Percentiles rank a stretch among this genome's conserved stretches.
These are phyloP conservation scores for Talaromyces rugulosus DNA, from an alignment of 2,329 filamentous ascomycete genomes.

Conservation along the genomic window DNA sequence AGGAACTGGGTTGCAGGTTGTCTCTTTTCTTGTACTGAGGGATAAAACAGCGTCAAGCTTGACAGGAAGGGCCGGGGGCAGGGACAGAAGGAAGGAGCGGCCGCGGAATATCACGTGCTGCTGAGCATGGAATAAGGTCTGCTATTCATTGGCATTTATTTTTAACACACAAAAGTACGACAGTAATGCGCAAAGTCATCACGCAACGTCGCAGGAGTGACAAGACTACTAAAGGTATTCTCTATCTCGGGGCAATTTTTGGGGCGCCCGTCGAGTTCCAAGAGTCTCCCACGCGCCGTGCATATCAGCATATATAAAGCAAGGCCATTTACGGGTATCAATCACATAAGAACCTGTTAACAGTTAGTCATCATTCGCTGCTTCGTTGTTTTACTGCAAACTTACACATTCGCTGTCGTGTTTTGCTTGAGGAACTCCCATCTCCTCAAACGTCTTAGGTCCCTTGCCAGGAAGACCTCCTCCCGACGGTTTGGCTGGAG, in stretches of 20 bases:
- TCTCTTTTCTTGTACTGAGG: neutral
- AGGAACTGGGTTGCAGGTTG: neutral
- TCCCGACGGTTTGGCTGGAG: constrained; percentile 19
- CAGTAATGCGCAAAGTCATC: neutral
- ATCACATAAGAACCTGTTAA: constrained; percentile 23
- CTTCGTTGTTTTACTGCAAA: constrained; percentile 14
- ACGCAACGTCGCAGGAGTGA: neutral
- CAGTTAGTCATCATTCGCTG: neutral
- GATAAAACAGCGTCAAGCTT: neutral
- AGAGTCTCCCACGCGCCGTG: neutral
- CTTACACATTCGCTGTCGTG: constrained; percentile 87
- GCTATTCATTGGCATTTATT: neutral
- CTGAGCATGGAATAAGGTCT: neutral
- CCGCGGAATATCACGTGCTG: neutral
- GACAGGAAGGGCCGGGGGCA: neutral
- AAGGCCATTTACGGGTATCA: constrained; percentile 30
- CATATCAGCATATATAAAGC: neutral
- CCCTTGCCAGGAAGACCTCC: constrained; percentile 60
- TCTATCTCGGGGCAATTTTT: neutral
- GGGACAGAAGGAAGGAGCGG: neutral
- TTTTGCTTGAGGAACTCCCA: constrained; percentile 86
- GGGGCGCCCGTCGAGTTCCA: neutral
- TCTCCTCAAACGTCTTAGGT: constrained; percentile 94
- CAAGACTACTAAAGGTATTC: neutral
- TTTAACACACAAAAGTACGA: neutral